A percentile compares a stretch with the other conserved stretches of the same genome.
These are phyloP conservation scores for Plasmopara muralis DNA, from an alignment of 352 stramenopile species.

Conservation along the genomic window DNA sequence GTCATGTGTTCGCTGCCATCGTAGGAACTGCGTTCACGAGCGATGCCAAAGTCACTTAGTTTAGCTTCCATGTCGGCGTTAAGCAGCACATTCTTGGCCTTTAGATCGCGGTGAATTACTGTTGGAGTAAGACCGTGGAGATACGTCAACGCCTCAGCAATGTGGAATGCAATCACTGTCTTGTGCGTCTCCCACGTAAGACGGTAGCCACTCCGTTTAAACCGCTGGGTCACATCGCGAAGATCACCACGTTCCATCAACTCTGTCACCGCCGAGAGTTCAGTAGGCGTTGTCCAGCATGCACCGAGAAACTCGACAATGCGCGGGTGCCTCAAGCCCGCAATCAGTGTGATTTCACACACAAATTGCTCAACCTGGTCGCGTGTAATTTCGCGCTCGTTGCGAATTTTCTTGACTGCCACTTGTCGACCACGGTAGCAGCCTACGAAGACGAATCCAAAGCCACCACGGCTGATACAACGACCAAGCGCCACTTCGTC, in stretches of 20 bases:
- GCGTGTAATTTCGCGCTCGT: slow-evolving; percentile 16
- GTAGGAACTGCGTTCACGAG: slow-evolving; percentile 21
- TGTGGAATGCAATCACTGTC: slow-evolving; percentile 37
- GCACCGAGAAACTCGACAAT: slow-evolving; percentile 46
- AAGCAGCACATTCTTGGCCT: slow-evolving; percentile 44
- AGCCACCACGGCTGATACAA: slow-evolving; percentile 42
- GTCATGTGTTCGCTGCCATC: slow-evolving; percentile 37
- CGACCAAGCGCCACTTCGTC: slow-evolving; percentile 29
- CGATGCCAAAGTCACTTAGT: slow-evolving; percentile 61
- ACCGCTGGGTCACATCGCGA: slow-evolving; percentile 34
- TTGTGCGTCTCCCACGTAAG: slow-evolving; percentile 43
- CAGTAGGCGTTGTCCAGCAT: slow-evolving; percentile 33
- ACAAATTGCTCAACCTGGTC: slow-evolving; percentile 34
- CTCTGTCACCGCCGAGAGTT: slow-evolving; percentile 46
- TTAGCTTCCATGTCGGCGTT: slow-evolving; percentile 58
- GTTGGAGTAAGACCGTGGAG: slow-evolving; percentile 45
- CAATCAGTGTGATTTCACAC: slow-evolving; percentile 42
- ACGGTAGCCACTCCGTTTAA: slow-evolving; percentile 27
- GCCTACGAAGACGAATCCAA: slow-evolving; percentile 45
- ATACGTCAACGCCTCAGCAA: slow-evolving; percentile 45
- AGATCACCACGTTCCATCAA: slow-evolving; percentile 56
- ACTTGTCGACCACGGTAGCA: slow-evolving; percentile 33
- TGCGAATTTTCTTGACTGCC: slow-evolving; percentile 46
- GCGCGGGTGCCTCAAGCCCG: slow-evolving; percentile 32
- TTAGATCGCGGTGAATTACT: slow-evolving; percentile 42